Evolutionary conservation across 805 yeast species (phyloP), one percentile per base, ranked within the genome.

Genomic region (Vanderwaltozyma tropicalis): DNA sequence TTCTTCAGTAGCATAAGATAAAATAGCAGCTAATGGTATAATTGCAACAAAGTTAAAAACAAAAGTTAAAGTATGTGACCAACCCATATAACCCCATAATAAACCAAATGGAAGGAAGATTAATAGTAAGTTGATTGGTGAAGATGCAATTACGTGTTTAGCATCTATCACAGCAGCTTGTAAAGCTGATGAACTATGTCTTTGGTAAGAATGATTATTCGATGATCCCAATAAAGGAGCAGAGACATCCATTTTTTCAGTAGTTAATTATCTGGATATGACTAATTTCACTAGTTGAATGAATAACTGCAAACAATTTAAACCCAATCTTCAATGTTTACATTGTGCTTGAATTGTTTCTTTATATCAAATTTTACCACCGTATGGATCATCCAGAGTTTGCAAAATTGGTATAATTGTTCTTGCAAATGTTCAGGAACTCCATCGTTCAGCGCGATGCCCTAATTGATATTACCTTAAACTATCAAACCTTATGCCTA

Each of bases 1-100:
- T 52, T 87, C 94, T 60, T 92, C 98, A 4, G 98, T 92, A 29
- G 96, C 94, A 63, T 70, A 86, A 0, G 96, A 94, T 41, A 92
- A 67, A 17, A 89, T 69, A 1, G 94, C 80, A 6, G 98, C 97
- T 52, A 92, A 67, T 13, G 97, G 97, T 31, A 92, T 76, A 49
- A 89, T 89, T 26, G 95, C 95, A 37, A 83, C 55, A 65, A 89
- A 92, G 59, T 89, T 89, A 49, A 86, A 62, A 55, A 72, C 55
- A 54, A 89, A 89, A 1, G 78, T 64, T 49, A 55, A 66, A 46
- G 67, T 64, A 37, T 80, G 67, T 5, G 76, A 63, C 67, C 78
- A 70, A 14, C 64, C 69, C 13, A 78, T 52, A 33, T 55, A 57
- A 3, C 88, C 95, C 25, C 88, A 78, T n/a, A 75, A 31, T 12